phyloP scores from a whole-genome alignment of 805 yeast species.

The Yamadazyma takamatsuzukensis region DNA sequence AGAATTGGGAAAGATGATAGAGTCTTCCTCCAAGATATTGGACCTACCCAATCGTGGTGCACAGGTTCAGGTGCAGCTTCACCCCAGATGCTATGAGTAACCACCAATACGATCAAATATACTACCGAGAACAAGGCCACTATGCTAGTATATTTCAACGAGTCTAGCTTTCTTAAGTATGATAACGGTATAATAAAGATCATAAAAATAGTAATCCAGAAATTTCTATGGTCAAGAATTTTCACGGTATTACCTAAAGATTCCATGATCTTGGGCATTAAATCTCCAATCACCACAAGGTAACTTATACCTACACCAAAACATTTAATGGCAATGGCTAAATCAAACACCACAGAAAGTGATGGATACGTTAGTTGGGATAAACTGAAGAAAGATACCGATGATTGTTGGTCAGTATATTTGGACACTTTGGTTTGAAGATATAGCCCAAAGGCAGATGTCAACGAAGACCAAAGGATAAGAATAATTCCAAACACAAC shows the following conservation, averaged over 20 bases:
- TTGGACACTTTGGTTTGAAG: slow-evolving; percentile 57
- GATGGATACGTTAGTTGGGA: slow-evolving; percentile 64
- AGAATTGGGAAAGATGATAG: slow-evolving; percentile 69
- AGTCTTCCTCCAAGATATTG: slow-evolving; percentile 33
- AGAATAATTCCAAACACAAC: slow-evolving; percentile 38
- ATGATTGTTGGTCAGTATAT: slow-evolving; percentile 39
- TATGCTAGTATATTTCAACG: slow-evolving; percentile 67
- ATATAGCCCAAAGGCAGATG: slow-evolving; percentile 58
- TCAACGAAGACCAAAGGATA: slow-evolving; percentile 40
- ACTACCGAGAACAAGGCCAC: slow-evolving; percentile 65
- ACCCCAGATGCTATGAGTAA: slow-evolving; percentile 42
- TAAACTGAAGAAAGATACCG: slow-evolving; percentile 43
- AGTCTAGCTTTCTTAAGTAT: slow-evolving; percentile 59
- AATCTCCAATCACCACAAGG: slow-evolving; percentile 70
- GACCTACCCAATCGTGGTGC: slow-evolving; percentile 32
- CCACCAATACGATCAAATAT: slow-evolving; percentile 55
- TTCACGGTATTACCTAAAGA: slow-evolving; percentile 23
- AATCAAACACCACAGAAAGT: slow-evolving; percentile 66
- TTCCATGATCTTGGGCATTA: slow-evolving; percentile 59
- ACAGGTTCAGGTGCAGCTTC: slow-evolving; percentile 11
- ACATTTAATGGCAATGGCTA: slow-evolving; percentile 72
- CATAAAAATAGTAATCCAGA: slow-evolving; percentile 55
- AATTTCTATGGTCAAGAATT: slow-evolving; percentile 33
- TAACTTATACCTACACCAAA: slow-evolving; percentile 75
- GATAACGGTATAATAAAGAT: slow-evolving; percentile 58